Base-by-base conservation (phyloP, 2,329 filamentous ascomycete species). In the Cladophialophora bantiana region DNA sequence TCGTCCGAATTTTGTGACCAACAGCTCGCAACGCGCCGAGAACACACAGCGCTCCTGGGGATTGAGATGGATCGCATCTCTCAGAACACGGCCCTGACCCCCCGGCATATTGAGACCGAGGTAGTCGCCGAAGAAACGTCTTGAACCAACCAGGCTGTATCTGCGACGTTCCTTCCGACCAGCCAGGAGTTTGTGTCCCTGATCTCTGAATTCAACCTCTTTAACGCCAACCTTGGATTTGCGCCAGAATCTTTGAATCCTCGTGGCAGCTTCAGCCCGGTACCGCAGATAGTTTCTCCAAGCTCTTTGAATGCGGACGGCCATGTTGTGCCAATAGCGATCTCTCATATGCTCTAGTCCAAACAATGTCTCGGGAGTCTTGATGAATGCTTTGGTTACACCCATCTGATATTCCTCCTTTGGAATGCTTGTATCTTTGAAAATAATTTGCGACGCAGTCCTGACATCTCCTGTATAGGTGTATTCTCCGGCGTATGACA, bases 251-350 rank as follows among this genome's bases (percentile, higher is more conserved):
- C 93, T 87, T 77, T 98, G 95, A 71, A 99, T 98, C 38, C 95
- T 88, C 13, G 90, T 97, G 6, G 95, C 95, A 66, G 92, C 95
- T 79, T 99, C 95, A 32, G 89, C 90, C 53, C 95, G 88, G 79
- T 98, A 98, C 4, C 94, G 89, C 48, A 98, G 85, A 76, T 97
- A 98, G 60, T 96, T 96, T 74, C 95, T 88, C 95, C 95, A 99
- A 76, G 96, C 95, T 73, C 95, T 88, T 81, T 99, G 95, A 67
- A 99, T 98, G 66, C 95, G 89, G 67, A 94, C 96, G 3, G 95
- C 95, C 95, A 99, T 98, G 81, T 98, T 99, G 80, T 98, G 94
- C 94, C 94, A 98, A 80, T 98, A 99, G 64, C 92, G 86, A 77
- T 99, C 95, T 76, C 95, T 88, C 94, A 99, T 98, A 65, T 96